Evolutionary conservation across 2,329 filamentous ascomycete species (phyloP).

Genomic region (Cordyceps farinosa): DNA sequence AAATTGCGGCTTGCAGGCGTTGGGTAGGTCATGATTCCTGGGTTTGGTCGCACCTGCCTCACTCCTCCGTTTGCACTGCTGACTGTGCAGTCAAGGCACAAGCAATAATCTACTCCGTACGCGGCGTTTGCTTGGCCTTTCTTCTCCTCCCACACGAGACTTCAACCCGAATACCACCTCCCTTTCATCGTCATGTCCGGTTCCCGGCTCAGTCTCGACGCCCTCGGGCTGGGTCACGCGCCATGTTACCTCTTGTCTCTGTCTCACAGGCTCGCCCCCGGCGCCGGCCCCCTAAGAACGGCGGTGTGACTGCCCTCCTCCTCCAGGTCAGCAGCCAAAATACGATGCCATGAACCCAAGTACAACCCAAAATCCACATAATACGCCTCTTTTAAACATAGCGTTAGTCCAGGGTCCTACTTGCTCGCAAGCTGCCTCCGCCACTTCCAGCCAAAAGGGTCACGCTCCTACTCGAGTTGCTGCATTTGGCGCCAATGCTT

Average conservation of each 20-base stretch:
- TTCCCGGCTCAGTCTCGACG: not conserved
- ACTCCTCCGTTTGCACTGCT: not conserved
- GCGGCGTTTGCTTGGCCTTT: not conserved
- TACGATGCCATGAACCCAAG: not conserved
- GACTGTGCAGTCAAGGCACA: not conserved
- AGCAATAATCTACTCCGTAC: too few relatives aligned
- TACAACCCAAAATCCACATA: conserved; percentile 1
- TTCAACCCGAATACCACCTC: not conserved
- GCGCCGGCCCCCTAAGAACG: not conserved
- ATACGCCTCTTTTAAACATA: conserved; percentile 15
- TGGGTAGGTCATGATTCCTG: too few relatives aligned
- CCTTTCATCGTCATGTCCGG: not conserved
- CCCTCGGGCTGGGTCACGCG: not conserved
- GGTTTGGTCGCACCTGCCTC: not conserved
- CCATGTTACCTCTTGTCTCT: not conserved
- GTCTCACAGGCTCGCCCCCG: conserved; percentile 6
- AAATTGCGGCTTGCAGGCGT: too few relatives aligned
- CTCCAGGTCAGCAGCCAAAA: conserved; percentile 6
- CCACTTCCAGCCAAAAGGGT: not conserved
- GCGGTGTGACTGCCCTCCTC: conserved; percentile 4
- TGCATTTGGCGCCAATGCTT: conserved; percentile 8
- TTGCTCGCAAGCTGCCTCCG: not conserved
- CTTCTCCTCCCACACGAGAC: not conserved
- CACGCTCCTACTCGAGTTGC: conserved; percentile 11
- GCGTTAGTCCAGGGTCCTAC: not conserved